phyloP scores from a whole-genome alignment of 192 early-diverging fungal genomes.

The Allomyces arbusculus region DNA sequence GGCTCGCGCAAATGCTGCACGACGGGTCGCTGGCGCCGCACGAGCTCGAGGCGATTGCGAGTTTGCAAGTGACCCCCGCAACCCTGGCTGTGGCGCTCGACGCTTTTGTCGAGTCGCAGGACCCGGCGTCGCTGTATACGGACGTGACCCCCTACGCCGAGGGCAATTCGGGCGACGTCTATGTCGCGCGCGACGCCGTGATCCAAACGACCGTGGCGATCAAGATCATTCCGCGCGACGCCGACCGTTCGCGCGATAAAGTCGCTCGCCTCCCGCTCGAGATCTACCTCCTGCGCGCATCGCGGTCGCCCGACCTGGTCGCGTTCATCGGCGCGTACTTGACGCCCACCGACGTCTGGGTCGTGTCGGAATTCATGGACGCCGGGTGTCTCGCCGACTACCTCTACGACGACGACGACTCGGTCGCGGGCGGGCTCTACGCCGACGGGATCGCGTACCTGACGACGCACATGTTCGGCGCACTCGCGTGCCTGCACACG shows the following conservation, averaged over 20 bases:
- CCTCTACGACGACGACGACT: not conserved
- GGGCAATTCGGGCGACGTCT: not conserved
- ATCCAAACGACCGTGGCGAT: not conserved
- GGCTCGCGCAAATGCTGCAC: not conserved
- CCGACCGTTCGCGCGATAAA: not conserved
- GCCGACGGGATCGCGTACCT: not conserved
- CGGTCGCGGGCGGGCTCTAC: not conserved
- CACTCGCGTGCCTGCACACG: conserved; percentile 2
- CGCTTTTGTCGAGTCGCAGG: not conserved
- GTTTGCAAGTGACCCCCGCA: not conserved
- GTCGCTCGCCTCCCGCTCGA: not conserved
- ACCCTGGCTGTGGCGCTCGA: not conserved
- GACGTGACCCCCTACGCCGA: not conserved
- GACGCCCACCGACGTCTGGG: not conserved
- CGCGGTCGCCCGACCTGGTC: not conserved
- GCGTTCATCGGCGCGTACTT: not conserved
- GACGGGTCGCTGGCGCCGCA: not conserved
- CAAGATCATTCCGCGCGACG: not conserved
- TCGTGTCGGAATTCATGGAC: not conserved
- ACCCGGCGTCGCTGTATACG: not conserved
- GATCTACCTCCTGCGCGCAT: not conserved
- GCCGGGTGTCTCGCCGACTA: not conserved
- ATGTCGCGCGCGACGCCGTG: not conserved
- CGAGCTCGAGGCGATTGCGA: not conserved
- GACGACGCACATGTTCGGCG: not conserved